Conservation (phyloP, 2,329 filamentous ascomycete genomes). For the Nectriaceae sp. region DNA sequence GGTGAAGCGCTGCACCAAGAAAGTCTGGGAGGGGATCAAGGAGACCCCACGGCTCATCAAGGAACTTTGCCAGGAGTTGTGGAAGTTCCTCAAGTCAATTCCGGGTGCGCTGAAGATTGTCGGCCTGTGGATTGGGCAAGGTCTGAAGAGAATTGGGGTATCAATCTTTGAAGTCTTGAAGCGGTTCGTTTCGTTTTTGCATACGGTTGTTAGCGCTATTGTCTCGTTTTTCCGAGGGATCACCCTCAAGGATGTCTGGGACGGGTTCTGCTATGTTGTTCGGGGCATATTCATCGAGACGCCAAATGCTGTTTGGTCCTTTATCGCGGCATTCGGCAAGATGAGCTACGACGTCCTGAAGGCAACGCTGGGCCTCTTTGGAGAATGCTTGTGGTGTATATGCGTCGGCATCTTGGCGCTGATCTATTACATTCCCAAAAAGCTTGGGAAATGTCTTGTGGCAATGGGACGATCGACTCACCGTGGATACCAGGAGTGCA, state of each 20-base stretch:
- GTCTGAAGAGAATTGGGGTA: conserved; percentile 26
- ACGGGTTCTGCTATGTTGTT: conserved; percentile 35
- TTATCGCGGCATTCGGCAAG: conserved; percentile 23
- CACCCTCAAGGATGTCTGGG: conserved; percentile 42
- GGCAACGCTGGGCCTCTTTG: conserved; percentile 33
- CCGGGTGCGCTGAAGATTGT: conserved; percentile 28
- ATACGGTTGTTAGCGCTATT: conserved; percentile 37
- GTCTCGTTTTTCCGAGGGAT: conserved; percentile 36
- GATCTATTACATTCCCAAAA: conserved; percentile 35
- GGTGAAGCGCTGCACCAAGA: conserved; percentile 18
- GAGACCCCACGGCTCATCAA: conserved; percentile 23
- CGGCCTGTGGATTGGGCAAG: conserved; percentile 32
- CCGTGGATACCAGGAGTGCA: conserved; percentile 36
- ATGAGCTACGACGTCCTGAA: conserved; percentile 30
- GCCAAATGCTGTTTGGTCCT: conserved; percentile 29
- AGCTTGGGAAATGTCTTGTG: conserved; percentile 33
- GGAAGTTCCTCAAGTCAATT: conserved; percentile 21
- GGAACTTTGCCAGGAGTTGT: conserved; percentile 10
- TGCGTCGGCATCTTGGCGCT: conserved; percentile 29
- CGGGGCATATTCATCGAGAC: conserved; percentile 34
- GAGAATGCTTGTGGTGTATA: conserved; percentile 29
- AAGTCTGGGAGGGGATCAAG: conserved; percentile 22
- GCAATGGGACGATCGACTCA: conserved; percentile 32
- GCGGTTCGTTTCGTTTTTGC: conserved; percentile 35
- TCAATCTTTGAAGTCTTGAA: conserved; percentile 27